phyloP scores from a whole-genome alignment of 2,329 filamentous ascomycete genomes.

The Penicillium sp. region DNA sequence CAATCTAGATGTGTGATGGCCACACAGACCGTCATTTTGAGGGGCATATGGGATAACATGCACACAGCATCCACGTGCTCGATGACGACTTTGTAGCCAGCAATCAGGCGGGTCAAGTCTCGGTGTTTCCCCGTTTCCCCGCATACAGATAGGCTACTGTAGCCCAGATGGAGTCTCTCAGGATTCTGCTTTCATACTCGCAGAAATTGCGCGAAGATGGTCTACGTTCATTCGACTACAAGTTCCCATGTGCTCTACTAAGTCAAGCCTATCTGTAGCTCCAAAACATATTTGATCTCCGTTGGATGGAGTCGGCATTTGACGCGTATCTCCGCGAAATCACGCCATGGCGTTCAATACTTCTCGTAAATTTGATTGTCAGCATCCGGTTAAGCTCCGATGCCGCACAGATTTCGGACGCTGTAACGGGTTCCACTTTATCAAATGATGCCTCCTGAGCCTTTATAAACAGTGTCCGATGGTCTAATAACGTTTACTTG shows the following conservation, averaged over 20 bases:
- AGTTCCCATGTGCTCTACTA: too few relatives aligned
- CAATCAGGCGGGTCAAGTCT: slow-evolving; percentile 1
- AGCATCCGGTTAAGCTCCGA: neutral
- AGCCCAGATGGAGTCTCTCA: neutral
- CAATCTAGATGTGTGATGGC: neutral
- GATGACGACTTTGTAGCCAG: slow-evolving; percentile 17
- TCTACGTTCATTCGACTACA: slow-evolving; percentile 6
- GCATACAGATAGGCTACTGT: neutral
- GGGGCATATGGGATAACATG: neutral
- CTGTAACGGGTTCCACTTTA: neutral
- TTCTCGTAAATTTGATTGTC: neutral
- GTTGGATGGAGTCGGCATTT: neutral
- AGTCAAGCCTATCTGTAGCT: neutral
- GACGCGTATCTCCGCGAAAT: neutral
- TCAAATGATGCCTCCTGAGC: neutral
- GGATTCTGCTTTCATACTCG: neutral
- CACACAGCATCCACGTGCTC: slow-evolving; percentile 8
- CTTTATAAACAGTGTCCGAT: slow-evolving; percentile 1
- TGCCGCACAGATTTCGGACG: neutral
- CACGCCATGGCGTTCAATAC: slow-evolving; percentile 9
- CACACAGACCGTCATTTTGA: neutral
- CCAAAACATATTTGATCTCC: neutral
- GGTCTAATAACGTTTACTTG: neutral
- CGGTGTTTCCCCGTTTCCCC: too few relatives aligned
- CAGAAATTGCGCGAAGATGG: slow-evolving; percentile 18